A percentile compares a stretch with the other conserved stretches of the same genome.
Evolutionary conservation across 768 basidiomycete genomes (phyloP).

Genomic region (Leucocoprinus sp.): DNA sequence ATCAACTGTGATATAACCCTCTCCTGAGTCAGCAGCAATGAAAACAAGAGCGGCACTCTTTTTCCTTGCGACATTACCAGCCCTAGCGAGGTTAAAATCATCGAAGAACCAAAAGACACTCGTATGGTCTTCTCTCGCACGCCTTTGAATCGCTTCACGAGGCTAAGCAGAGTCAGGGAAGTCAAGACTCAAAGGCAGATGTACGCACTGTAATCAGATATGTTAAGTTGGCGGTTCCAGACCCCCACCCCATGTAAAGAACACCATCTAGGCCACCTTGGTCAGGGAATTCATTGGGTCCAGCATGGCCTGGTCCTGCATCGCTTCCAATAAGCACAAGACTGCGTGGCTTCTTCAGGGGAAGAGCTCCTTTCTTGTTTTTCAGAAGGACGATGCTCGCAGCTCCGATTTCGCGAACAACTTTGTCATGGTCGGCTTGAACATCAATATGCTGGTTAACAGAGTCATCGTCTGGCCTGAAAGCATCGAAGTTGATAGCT

Average conservation of each 20-base stretch:
- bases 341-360: constrained; percentile 51
- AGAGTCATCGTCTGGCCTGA: constrained; percentile 38
- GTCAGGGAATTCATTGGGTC: constrained; percentile 66
- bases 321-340: constrained; percentile 58
- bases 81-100: constrained; percentile 53
- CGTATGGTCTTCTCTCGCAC: constrained; percentile 60
- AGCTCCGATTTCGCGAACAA: constrained; percentile 67
- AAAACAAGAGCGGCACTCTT: constrained; percentile 73
- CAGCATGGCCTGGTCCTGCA: constrained; percentile 52
- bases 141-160: constrained; percentile 69
- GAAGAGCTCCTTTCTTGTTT: constrained; percentile 50
- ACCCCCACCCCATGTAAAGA: constrained; percentile 91
- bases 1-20: constrained; percentile 73
- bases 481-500: constrained; percentile 62
- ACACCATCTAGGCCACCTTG: constrained; percentile 59
- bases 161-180: constrained; percentile 34
- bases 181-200: not conserved
- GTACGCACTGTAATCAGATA: constrained; percentile 65
- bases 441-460: constrained; percentile 62
- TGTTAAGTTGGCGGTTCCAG: constrained; percentile 70
- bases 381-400: constrained; percentile 72
- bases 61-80: constrained; percentile 36
- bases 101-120: constrained; percentile 60
- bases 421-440: constrained; percentile 54
- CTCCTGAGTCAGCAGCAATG: constrained; percentile 77